These are phyloP conservation scores for Panicum hallii DNA, from an alignment of 202 grass and related monocot species.

Conservation along the genomic window DNA sequence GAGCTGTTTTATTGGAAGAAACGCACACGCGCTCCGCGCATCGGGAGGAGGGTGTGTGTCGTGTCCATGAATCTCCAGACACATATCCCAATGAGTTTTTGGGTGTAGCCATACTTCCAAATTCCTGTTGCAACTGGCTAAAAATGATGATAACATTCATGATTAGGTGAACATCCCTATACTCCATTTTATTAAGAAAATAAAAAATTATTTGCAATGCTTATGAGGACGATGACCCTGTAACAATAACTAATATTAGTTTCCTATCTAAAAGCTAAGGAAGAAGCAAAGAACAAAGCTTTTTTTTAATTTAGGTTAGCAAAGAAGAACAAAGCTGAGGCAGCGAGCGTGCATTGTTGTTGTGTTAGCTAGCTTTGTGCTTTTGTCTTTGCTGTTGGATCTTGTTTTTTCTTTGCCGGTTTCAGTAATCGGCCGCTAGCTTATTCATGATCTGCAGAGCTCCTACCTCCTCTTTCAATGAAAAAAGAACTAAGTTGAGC, in stretches of 20 bases:
- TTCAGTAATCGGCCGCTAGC: neutral
- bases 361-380: too few species aligned
- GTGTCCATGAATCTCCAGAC: neutral
- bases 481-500: neutral
- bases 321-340: neutral
- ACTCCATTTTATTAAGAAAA: neutral
- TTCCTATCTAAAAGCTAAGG: neutral
- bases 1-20: conserved; percentile 7
- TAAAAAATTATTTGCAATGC: neutral
- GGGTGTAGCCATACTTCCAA: conserved; percentile 19
- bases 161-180: conserved; percentile 12
- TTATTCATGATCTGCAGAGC: neutral
- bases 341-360: neutral
- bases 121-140: conserved; percentile 3
- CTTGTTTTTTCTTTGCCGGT: neutral
- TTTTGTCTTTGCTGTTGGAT: neutral
- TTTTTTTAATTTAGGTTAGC: too few species aligned
- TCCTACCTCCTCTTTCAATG: neutral
- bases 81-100: conserved; percentile 14
- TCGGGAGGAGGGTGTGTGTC: neutral
- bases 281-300: neutral
- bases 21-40: neutral
- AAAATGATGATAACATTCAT: conserved; percentile 12
- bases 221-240: neutral
- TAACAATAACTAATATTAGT: neutral